Conservation (phyloP, 106 monocot species). For the Allium cepa region DNA sequence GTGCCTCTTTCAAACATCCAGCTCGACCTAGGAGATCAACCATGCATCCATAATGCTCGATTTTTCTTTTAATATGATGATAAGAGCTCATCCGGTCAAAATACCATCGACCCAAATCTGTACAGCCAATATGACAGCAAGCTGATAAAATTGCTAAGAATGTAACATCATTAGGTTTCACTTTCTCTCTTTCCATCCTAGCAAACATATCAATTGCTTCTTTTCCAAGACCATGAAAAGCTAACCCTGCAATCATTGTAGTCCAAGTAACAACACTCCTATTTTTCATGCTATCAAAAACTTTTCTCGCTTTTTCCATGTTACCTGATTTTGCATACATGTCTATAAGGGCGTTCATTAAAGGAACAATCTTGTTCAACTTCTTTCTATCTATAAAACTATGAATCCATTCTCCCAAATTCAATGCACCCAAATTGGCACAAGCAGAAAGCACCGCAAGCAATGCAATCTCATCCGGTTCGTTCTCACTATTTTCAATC, state of each 20-base stretch:
- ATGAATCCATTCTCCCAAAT: slow-evolving; percentile 74
- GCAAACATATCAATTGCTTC: slow-evolving; percentile 47
- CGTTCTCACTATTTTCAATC: slow-evolving; percentile 26
- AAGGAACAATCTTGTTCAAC: slow-evolving; percentile 23
- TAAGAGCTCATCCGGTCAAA: slow-evolving; percentile 41
- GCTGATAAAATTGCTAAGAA: slow-evolving; percentile 66
- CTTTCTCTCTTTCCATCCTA: slow-evolving; percentile 45
- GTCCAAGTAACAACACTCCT: slow-evolving; percentile 63
- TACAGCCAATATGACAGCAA: slow-evolving; percentile 53
- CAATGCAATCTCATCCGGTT: slow-evolving; percentile 59
- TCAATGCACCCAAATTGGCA: slow-evolving; percentile 54
- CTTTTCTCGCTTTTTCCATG: slow-evolving; percentile 42
- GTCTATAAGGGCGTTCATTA: slow-evolving; percentile 71
- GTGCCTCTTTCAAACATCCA: slow-evolving; percentile 56
- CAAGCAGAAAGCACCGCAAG: slow-evolving; percentile 51
- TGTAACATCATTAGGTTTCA: slow-evolving; percentile 56
- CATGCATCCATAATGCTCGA: slow-evolving; percentile 77
- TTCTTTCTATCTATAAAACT: slow-evolving; percentile 25
- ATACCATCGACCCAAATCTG: slow-evolving; percentile 38
- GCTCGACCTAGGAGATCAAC: slow-evolving; percentile 86
- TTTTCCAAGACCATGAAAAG: slow-evolving; percentile 54
- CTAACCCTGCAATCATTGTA: slow-evolving; percentile 71
- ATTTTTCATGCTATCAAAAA: slow-evolving; percentile 52
- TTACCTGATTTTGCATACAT: slow-evolving; percentile 85
- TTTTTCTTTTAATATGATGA: slow-evolving; percentile 41